Conservation (phyloP, 208 protist species). For the Crithidia fasciculata region DNA sequence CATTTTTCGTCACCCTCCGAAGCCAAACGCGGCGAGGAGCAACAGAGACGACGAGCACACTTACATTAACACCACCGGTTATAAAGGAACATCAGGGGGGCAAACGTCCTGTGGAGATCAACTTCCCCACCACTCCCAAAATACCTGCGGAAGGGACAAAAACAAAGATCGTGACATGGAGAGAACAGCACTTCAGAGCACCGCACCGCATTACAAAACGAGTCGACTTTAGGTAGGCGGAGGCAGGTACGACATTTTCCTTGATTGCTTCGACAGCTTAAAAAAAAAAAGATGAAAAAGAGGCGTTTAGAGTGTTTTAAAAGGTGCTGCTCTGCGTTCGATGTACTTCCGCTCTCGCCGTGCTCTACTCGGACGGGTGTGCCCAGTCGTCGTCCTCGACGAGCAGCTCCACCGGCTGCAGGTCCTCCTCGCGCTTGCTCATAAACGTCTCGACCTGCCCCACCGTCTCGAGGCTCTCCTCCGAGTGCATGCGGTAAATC, state of each 20-base stretch:
- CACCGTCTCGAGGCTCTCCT: conserved; percentile 81
- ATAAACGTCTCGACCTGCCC: conserved; percentile 36
- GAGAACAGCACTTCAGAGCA: background rate
- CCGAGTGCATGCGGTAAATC: conserved; percentile 87
- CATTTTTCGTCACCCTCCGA: no score
- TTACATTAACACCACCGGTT: no score
- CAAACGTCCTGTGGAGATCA: conserved; percentile 3
- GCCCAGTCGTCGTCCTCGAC: conserved; percentile 86
- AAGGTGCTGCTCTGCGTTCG: background rate
- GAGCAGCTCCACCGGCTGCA: conserved; percentile 79
- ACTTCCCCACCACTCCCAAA: conserved; percentile 8
- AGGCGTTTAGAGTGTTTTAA: background rate
- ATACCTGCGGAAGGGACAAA: background rate
- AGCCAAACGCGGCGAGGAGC: no score
- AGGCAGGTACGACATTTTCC: no score
- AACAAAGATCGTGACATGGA: background rate
- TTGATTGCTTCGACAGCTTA: no score
- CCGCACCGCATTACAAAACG: background rate
- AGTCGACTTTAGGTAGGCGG: no score
- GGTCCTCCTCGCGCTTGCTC: conserved; percentile 61
- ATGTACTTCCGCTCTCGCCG: background rate
- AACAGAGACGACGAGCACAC: no score
- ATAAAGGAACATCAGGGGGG: background rate
- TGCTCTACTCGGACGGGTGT: conserved; percentile 22
- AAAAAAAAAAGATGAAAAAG: background rate